These are phyloP conservation scores for Claviceps arundinis DNA, from an alignment of 2,329 filamentous ascomycete species.

Conservation along the genomic window DNA sequence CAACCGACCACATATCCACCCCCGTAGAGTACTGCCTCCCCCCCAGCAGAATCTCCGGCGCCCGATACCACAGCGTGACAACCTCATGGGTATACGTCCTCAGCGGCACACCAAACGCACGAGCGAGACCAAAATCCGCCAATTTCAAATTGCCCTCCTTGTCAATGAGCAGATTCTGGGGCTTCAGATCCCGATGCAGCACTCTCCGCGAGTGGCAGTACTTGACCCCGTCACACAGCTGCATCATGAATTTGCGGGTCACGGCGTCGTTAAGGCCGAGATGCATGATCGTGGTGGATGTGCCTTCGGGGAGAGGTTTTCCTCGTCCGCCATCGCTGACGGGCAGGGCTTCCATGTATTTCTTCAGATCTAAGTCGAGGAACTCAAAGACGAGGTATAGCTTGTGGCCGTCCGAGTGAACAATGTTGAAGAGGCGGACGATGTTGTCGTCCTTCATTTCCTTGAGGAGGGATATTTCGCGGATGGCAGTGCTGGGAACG, in stretches of 20 bases:
- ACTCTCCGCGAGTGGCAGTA: constrained; percentile 86
- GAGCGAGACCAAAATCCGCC: constrained; percentile 78
- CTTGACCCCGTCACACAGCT: constrained; percentile 69
- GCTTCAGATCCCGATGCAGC: constrained; percentile 79
- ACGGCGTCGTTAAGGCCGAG: constrained; percentile 66
- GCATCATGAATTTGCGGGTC: constrained; percentile 87
- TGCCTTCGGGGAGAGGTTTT: constrained; percentile 71
- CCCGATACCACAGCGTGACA: constrained; percentile 85
- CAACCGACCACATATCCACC: constrained; percentile 92
- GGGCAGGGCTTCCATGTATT: constrained; percentile 87
- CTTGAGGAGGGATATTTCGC: constrained; percentile 86
- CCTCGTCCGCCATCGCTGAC: constrained; percentile 74
- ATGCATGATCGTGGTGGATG: constrained; percentile 46
- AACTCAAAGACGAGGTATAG: constrained; percentile 89
- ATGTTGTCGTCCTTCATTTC: constrained; percentile 91
- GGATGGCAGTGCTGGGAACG: constrained; percentile 83
- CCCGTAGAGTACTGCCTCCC: constrained; percentile 87
- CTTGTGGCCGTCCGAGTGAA: constrained; percentile 89
- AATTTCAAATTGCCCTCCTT: constrained; percentile 79
- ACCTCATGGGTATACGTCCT: constrained; percentile 92
- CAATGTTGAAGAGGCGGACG: constrained; percentile 77
- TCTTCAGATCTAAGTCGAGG: constrained; percentile 83
- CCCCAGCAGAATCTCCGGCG: constrained; percentile 80
- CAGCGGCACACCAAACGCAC: constrained; percentile 82
- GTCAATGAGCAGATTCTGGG: constrained; percentile 80